Conservation (phyloP, 2,329 filamentous ascomycete genomes). For the Trichoderma lentiforme region DNA sequence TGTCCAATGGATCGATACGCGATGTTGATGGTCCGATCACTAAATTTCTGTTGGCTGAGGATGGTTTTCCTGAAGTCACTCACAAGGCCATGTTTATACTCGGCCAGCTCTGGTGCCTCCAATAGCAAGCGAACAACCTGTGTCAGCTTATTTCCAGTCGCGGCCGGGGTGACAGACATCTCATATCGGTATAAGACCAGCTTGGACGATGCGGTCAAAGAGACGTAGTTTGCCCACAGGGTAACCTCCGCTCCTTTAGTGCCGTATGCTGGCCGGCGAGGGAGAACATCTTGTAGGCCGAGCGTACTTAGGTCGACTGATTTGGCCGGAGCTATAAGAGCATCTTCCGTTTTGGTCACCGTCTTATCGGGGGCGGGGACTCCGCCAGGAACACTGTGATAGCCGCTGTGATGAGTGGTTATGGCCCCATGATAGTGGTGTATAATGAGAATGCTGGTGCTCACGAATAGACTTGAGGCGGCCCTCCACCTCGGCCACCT, state of each 20-base stretch:
- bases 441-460: not conserved
- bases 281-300: slow-evolving; percentile 12
- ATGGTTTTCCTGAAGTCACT: slow-evolving; percentile 36
- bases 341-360: slow-evolving; percentile 19
- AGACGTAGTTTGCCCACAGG: slow-evolving; percentile 23
- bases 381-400: slow-evolving; percentile 2
- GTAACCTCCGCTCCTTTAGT: slow-evolving; percentile 16
- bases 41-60: slow-evolving; percentile 27
- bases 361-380: not conserved
- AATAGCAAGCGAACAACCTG: slow-evolving; percentile 25
- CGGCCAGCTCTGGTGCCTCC: slow-evolving; percentile 22
- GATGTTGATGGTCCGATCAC: slow-evolving; percentile 16
- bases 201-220: slow-evolving; percentile 3
- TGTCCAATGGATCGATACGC: slow-evolving; percentile 31
- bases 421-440: not conserved
- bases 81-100: slow-evolving; percentile 24
- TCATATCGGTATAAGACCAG: slow-evolving; percentile 21
- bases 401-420: not conserved
- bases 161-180: slow-evolving; percentile 10
- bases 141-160: slow-evolving; percentile 14
- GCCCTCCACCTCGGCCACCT: slow-evolving; percentile 12
- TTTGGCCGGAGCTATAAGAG: not conserved
- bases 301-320: slow-evolving; percentile 4
- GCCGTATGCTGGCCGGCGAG: slow-evolving; percentile 19
- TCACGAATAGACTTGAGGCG: slow-evolving; percentile 12